Evolutionary conservation across 345 rosid genomes (phyloP), one percentile per base, ranked within the genome.

Genomic region (Salix arbutifolia): DNA sequence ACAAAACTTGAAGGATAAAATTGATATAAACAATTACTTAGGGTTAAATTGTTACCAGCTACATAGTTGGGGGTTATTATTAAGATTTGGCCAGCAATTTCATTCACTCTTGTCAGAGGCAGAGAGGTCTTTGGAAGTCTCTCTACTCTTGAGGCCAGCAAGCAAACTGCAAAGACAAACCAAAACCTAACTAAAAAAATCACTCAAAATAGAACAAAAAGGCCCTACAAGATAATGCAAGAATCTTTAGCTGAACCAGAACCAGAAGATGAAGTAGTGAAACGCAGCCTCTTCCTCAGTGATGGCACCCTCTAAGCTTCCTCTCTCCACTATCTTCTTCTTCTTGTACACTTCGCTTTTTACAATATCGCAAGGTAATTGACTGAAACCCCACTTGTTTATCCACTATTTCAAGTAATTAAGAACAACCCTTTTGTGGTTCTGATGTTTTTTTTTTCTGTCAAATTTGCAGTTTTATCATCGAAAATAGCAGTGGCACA

Each of bases 141-240:
- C 48, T 70, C 52, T 31, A 52, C 70, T 28, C n/a, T 13, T 46
- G 62, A 58, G 60, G 85, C 79, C 80, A 72, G 69, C 75, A 42
- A 28, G 77, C 64, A 42, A 44, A 6, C 35, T 31, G 70, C 76
- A 48, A 44, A 70, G 56, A 48, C 64, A 72, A 76, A 69, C 30
- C 38, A 69, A 38, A 69, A 68, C 75, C 76, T 72, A 46, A 37
- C 70, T 26, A 69, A 30, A 61, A 31, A n/a, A 30, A 33, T 74
- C 64, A 68, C 66, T 17, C 53, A 68, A 25, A 42, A 56, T 33
- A 72, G 35, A 16, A 62, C 68, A 21, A 44, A 21, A 28, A 26
- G 68, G 64, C 68, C 44, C 23, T 38, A 18, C 69, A 83, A 84
- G 93, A 88, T 93, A 89, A 94, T 92, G 98, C 95, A 80, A 85